These are phyloP conservation scores for Metschnikowia proteae DNA, from an alignment of 805 yeast species.

Conservation along the genomic window DNA sequence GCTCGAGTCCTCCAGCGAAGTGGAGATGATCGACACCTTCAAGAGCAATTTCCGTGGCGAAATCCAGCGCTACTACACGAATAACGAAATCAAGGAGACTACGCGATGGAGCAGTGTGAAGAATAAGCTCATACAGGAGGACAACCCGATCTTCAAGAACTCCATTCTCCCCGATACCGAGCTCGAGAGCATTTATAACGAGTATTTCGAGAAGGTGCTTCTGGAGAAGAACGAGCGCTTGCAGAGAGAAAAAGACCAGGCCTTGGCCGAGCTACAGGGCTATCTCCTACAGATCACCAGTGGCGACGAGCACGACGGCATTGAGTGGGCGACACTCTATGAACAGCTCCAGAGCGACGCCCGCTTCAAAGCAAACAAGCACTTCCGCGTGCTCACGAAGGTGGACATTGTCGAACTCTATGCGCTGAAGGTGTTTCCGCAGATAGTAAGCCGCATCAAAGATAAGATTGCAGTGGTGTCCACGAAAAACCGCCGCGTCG, in stretches of 20 bases:
- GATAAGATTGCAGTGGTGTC: conserved; percentile 23
- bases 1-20: conserved; percentile 52
- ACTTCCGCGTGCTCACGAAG: conserved; percentile 48
- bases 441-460: conserved; percentile 19
- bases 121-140: conserved; percentile 48
- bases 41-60: conserved; percentile 50
- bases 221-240: conserved; percentile 23
- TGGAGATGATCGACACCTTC: conserved; percentile 52
- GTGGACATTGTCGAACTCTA: conserved; percentile 59
- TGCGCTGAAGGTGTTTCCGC: conserved; percentile 35
- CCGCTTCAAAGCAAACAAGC: conserved; percentile 57
- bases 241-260: conserved; percentile 38
- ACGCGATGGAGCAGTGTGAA: conserved; percentile 65
- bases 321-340: conserved; percentile 39
- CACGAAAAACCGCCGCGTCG: conserved; percentile 47
- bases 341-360: conserved; percentile 39
- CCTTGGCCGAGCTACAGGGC: conserved; percentile 48
- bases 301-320: conserved; percentile 22
- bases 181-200: conserved; percentile 51
- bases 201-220: conserved; percentile 44
- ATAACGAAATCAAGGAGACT: conserved; percentile 44
- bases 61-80: conserved; percentile 32
- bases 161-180: conserved; percentile 56
- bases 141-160: conserved; percentile 60
- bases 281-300: conserved; percentile 43